Evolutionary conservation across 75 land plant species (phyloP).

Genomic region (Chamaecyparis obtusa): DNA sequence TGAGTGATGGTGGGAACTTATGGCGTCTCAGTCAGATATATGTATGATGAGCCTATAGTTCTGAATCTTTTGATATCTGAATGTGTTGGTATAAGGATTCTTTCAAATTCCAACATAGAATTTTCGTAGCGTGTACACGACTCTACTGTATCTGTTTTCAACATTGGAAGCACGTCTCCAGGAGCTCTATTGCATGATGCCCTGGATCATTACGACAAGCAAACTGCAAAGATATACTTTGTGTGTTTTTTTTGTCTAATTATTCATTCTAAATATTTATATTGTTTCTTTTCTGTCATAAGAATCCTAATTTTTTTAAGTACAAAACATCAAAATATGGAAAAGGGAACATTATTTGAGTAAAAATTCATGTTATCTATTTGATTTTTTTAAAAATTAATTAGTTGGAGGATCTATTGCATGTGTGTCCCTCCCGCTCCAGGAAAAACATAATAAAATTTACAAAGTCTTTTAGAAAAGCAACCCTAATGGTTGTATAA

Average conservation of each 20-base stretch:
- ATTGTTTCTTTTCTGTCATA: background rate
- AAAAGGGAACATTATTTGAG: background rate
- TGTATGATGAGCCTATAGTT: conserved; percentile 88
- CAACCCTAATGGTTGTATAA: too few relatives aligned
- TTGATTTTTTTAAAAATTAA: background rate
- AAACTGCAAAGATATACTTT: conserved; percentile 84
- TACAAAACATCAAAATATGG: background rate
- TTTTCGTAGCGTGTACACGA: conserved; percentile 94
- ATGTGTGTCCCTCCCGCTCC: too few relatives aligned
- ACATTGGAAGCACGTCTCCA: conserved; percentile 89
- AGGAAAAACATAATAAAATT: too few relatives aligned
- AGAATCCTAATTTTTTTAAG: background rate
- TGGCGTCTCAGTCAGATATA: conserved; percentile 68
- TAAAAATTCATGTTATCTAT: background rate
- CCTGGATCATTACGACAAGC: conserved; percentile 90
- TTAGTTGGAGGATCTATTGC: background rate
- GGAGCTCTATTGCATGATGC: conserved; percentile 97
- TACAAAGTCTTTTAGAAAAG: too few relatives aligned
- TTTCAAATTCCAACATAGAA: conserved; percentile 93
- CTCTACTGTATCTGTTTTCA: conserved; percentile 87
- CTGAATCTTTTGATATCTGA: conserved; percentile 93
- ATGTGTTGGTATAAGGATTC: conserved; percentile 95
- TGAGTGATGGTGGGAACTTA: conserved; percentile 90
- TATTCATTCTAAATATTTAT: background rate
- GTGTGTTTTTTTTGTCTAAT: background rate